Evolutionary conservation across 2,329 filamentous ascomycete species (phyloP).

Genomic region (Colletotrichum godetiae): DNA sequence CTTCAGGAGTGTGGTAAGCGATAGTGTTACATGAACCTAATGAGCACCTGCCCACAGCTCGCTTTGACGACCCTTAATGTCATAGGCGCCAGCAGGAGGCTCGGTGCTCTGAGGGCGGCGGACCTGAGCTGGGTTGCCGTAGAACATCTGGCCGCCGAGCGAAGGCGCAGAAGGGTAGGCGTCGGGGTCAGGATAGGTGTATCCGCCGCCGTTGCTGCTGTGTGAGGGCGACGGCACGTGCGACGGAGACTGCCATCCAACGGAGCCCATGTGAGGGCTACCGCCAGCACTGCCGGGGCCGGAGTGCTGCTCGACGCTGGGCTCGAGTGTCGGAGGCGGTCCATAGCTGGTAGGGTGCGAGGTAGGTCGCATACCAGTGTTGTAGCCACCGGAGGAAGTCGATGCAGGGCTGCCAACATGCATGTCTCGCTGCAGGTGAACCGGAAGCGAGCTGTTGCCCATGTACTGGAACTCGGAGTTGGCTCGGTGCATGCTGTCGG

Average conservation of each 20-base stretch:
- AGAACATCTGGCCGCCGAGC: constrained; percentile 78
- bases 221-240: constrained; percentile 80
- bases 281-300: constrained; percentile 77
- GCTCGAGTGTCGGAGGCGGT: constrained; percentile 87
- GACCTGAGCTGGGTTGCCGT: constrained; percentile 71
- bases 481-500: constrained; percentile 76
- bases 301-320: constrained; percentile 80
- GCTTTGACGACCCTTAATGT: constrained; percentile 67
- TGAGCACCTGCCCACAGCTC: constrained; percentile 65
- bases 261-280: constrained; percentile 85
- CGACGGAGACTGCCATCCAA: constrained; percentile 89
- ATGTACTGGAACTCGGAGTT: constrained; percentile 77
- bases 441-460: constrained; percentile 81
- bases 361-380: constrained; percentile 73
- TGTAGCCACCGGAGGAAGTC: constrained; percentile 72
- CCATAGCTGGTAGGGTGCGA: constrained; percentile 87
- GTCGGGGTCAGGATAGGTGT: constrained; percentile 88
- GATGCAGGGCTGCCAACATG: constrained; percentile 77
- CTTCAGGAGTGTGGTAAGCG: background rate
- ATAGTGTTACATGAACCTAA: constrained; percentile 41
- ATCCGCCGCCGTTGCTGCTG: constrained; percentile 63
- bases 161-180: constrained; percentile 69
- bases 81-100: constrained; percentile 68
- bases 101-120: constrained; percentile 82
- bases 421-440: constrained; percentile 83